Conservation (phyloP, 495 filamentous ascomycete species). For the Extremus antarcticus region DNA sequence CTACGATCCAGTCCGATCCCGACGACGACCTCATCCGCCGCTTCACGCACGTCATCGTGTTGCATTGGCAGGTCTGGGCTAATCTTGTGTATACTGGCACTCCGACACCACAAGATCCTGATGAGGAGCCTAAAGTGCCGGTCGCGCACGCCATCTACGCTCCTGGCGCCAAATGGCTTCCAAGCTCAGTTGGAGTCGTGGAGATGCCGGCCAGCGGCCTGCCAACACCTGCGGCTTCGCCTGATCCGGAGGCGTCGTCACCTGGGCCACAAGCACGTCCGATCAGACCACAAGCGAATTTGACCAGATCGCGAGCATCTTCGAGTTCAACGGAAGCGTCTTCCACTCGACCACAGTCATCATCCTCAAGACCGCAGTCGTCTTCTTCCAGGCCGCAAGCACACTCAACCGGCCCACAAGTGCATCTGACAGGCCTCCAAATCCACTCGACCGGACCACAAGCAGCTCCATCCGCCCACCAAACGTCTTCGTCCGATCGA, state of each 20-base stretch:
- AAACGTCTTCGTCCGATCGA: no score
- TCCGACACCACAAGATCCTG: background rate
- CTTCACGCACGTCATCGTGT: conserved; percentile 63
- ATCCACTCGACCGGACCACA: no score
- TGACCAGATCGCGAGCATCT: no score
- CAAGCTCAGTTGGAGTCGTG: conserved; percentile 8
- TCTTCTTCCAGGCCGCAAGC: no score
- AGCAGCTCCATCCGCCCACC: no score
- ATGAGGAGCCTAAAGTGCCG: conserved; percentile 3
- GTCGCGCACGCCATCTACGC: conserved; percentile 15
- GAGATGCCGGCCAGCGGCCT: conserved; percentile 6
- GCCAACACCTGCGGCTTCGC: background rate
- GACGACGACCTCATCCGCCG: conserved; percentile 60
- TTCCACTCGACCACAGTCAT: no score
- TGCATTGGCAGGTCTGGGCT: conserved; percentile 85
- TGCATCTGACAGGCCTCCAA: no score
- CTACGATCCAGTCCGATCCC: conserved; percentile 38
- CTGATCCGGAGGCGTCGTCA: background rate
- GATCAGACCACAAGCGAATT: background rate
- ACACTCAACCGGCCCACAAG: no score
- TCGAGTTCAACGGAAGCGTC: no score
- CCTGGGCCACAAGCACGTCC: no score
- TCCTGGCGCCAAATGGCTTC: conserved; percentile 13
- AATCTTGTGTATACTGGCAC: conserved; percentile 46
- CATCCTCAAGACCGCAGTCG: no score